Base-by-base conservation (phyloP, 2,329 filamentous ascomycete genomes). In the Fusarium virguliforme region DNA sequence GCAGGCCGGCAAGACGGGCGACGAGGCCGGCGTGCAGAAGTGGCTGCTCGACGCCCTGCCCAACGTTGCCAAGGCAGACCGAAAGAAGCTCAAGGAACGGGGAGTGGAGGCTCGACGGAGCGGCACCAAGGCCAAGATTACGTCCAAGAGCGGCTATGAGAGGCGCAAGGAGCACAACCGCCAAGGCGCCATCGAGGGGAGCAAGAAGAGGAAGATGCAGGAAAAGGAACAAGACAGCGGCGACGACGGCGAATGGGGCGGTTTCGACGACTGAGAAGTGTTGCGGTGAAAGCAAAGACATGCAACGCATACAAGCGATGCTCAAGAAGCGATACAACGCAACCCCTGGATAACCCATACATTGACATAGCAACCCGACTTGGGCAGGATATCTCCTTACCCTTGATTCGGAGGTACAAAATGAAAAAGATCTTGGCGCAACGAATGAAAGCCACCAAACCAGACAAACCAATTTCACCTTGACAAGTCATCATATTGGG, bases 1-100 rank as follows among this genome's bases (percentile, higher is more conserved):
- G 80, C 87, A 94, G 75, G 87, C 87, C 2, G 87, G 86, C 30
- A 86, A 83, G 74, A 80, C 77, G 18, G 84, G 85, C 3, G 85
- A 83, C 0, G 85, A 87, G 26, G 86, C 88, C 0, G 88, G 88
- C 2, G 87, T 97, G 30, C 90, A 94, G 77, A 91, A 92, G 79
- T 98, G 95, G 95, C 84, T 99, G 57, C 85, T 98, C 6, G 93
- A 97, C 78, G 91, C 94, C 3, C 85, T 99, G 70, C 96, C 96
- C 0, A 91, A 91, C 69, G 89, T 96, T 22, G 91, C 85, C 75
- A 98, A 98, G 86, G 89, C 91, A 56, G 92, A 95, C 68, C 93
- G 92, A 84, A 91, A 95, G 85, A 90, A 90, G 78, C 81, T 99
- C 72, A 97, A 94, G 85, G 89, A 89, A 78, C 86, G 90, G 72